A percentile compares a stretch with the other conserved stretches of the same genome.
These are phyloP conservation scores for Aspergillus sparsus DNA, from an alignment of 495 filamentous ascomycete genomes.

Conservation along the genomic window DNA sequence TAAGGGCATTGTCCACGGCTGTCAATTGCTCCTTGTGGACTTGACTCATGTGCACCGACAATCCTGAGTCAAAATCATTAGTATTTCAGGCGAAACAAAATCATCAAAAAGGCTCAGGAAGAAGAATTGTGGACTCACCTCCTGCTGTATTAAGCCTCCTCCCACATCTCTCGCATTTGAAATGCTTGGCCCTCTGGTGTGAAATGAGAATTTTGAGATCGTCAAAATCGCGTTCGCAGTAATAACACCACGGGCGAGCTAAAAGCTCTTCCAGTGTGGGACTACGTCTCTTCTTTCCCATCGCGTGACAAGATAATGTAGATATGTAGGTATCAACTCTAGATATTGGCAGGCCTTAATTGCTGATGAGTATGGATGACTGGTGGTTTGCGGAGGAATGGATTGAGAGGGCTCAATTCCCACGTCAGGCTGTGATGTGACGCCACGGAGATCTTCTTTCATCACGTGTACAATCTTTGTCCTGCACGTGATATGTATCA, in stretches of 20 bases:
- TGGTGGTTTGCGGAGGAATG: too few species aligned
- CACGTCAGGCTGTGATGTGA: neutral
- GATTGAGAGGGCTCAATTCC: neutral
- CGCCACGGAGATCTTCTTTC: neutral
- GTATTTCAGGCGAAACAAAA: constrained; percentile 5
- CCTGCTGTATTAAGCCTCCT: constrained; percentile 92
- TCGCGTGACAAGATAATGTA: neutral
- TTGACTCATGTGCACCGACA: constrained; percentile 95
- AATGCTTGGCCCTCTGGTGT: constrained; percentile 98
- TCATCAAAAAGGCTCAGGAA: neutral
- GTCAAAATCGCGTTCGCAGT: constrained; percentile 98
- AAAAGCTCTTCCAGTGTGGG: constrained; percentile 87
- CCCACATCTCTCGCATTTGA: constrained; percentile 89
- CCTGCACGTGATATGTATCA: constrained; percentile 12
- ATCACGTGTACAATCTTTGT: constrained; percentile 4
- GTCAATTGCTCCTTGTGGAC: constrained; percentile 92
- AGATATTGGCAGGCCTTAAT: neutral
- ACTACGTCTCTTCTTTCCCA: constrained; percentile 55
- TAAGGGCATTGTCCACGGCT: constrained; percentile 86
- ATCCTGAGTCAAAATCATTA: constrained; percentile 53
- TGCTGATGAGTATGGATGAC: too few species aligned
- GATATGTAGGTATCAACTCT: neutral
- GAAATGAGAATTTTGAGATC: constrained; percentile 93
- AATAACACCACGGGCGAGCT: constrained; percentile 93
- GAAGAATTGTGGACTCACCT: constrained; percentile 57